phyloP scores from a whole-genome alignment of 2,329 filamentous ascomycete genomes.

The Aspergillus candidus region DNA sequence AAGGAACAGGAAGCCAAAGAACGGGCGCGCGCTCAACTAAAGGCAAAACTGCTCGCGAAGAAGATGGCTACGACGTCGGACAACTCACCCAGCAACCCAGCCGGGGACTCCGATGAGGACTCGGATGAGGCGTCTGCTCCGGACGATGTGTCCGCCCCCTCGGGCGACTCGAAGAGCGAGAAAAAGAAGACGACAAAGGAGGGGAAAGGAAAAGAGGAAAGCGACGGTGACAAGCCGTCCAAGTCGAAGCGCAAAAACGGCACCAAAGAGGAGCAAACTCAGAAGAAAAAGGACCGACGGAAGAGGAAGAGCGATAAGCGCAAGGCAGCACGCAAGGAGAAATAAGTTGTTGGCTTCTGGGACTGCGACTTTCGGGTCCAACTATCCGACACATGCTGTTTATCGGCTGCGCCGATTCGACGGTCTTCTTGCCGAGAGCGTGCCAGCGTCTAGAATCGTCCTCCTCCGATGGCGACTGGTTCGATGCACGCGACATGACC shows the following conservation, averaged over 20 bases:
- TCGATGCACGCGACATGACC: too few relatives aligned
- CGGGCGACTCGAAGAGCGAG: neutral
- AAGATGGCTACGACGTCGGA: constrained; percentile 26
- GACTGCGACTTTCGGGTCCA: neutral
- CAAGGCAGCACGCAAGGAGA: constrained; percentile 27
- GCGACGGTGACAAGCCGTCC: constrained; percentile 15
- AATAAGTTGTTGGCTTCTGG: constrained; percentile 10
- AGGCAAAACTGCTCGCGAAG: constrained; percentile 40
- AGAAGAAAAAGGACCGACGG: constrained; percentile 23
- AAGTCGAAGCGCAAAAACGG: constrained; percentile 21
- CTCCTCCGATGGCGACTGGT: too few relatives aligned
- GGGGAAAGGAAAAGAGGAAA: constrained; percentile 17
- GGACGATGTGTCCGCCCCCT: constrained; percentile 8
- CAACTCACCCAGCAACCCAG: constrained; percentile 13
- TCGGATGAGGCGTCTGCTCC: constrained; percentile 10
- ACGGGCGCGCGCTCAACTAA: constrained; percentile 45
- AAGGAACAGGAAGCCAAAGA: constrained; percentile 48
- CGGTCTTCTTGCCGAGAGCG: neutral
- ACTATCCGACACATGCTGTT: too few relatives aligned
- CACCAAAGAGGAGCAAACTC: constrained; percentile 22
- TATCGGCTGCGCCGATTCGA: too few relatives aligned
- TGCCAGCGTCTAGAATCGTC: neutral
- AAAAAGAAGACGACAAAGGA: neutral
- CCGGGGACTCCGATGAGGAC: constrained; percentile 15
- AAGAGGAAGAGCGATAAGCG: constrained; percentile 17